A percentile compares a stretch with the other conserved stretches of the same genome.
These are phyloP conservation scores for Fonsecaea nubica DNA, from an alignment of 2,329 filamentous ascomycete species.

Conservation along the genomic window DNA sequence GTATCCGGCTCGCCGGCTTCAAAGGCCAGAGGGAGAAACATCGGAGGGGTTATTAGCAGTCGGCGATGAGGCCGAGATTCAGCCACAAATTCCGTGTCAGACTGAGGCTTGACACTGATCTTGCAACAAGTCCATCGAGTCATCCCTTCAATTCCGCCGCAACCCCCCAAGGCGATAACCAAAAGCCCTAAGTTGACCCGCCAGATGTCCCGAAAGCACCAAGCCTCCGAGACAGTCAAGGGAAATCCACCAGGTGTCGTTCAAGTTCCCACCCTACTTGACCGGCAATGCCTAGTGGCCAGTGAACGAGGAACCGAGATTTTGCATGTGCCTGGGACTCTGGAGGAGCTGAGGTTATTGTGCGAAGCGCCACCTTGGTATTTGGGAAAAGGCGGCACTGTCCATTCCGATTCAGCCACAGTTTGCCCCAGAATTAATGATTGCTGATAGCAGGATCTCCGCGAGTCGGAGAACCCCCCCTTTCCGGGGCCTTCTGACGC, in stretches of 20 bases:
- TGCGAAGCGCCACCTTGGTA: not conserved
- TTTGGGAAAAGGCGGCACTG: not conserved
- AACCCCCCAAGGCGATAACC: not conserved
- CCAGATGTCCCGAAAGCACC: slow-evolving; percentile 1
- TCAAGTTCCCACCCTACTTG: not conserved
- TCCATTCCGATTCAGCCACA: slow-evolving; percentile 2
- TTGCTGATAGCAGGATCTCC: slow-evolving; percentile 7
- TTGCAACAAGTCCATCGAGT: not conserved
- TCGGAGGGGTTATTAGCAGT: too few relatives aligned
- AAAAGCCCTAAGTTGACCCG: not conserved
- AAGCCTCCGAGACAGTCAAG: slow-evolving; percentile 2
- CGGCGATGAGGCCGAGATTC: slow-evolving; percentile 18
- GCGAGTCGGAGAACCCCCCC: not conserved
- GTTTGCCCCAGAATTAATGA: not conserved
- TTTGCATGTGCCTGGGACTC: not conserved
- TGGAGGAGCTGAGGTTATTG: not conserved
- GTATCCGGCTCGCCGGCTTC: not conserved
- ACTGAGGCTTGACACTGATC: slow-evolving; percentile 6
- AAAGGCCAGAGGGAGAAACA: too few relatives aligned
- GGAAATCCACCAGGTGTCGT: slow-evolving; percentile 4
- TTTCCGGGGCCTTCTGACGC: slow-evolving; percentile 24
- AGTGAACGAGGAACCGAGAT: not conserved
- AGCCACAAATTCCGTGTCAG: slow-evolving; percentile 15
- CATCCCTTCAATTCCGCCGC: not conserved
- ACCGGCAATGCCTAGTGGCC: not conserved